These are phyloP conservation scores for Yamadazyma mexicana DNA, from an alignment of 1,139 yeast species.

Conservation along the genomic window DNA sequence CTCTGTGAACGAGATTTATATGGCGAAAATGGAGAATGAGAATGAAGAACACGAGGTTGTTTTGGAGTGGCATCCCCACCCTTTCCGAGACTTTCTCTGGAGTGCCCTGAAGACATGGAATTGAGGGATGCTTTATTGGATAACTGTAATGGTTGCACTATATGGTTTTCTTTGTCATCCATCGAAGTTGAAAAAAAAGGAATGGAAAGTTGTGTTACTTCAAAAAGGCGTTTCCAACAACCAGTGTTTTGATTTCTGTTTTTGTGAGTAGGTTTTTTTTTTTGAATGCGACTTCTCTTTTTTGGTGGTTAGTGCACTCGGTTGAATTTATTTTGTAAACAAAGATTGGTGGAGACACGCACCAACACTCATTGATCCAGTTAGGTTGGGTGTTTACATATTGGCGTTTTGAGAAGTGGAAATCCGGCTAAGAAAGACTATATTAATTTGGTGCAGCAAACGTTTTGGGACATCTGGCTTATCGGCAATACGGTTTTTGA, in stretches of 20 bases:
- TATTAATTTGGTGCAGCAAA: too few relatives aligned
- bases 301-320: neutral
- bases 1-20: neutral
- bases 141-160: slow-evolving; percentile 7
- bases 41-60: neutral
- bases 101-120: slow-evolving; percentile 5
- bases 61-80: neutral
- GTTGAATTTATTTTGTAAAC: slow-evolving; percentile 2
- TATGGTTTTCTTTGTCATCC: slow-evolving; percentile 11
- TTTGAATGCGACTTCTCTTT: neutral
- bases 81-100: slow-evolving; percentile 1
- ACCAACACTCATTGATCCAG: too few relatives aligned
- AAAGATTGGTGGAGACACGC: neutral
- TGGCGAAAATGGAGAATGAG: slow-evolving; percentile 5
- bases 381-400: neutral
- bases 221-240: too few relatives aligned
- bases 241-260: slow-evolving; percentile 3
- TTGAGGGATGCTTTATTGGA: slow-evolving; percentile 10
- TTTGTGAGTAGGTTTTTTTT: neutral
- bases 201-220: neutral
- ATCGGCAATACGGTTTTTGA: too few relatives aligned
- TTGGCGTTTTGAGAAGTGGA: neutral
- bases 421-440: neutral
- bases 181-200: neutral
- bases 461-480: too few relatives aligned